Evolutionary conservation across 352 stramenopile genomes (phyloP).

Genomic region (Phytophthora crassamura): DNA sequence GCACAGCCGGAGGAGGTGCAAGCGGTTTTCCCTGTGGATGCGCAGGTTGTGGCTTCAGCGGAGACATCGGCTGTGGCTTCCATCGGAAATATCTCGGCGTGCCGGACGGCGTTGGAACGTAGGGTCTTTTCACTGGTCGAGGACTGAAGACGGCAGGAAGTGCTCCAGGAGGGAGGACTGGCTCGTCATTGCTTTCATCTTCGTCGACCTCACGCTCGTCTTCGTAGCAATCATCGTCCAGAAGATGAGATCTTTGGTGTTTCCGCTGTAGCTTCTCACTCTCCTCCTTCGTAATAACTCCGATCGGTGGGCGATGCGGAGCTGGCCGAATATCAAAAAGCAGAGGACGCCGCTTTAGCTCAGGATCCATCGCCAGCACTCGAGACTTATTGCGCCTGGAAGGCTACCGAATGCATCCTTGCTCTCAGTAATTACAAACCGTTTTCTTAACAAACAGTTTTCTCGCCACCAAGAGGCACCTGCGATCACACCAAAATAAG

Average conservation of each 20-base stretch:
- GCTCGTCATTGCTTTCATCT: background rate
- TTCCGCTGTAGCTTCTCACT: conserved; percentile 46
- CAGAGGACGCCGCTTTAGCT: conserved; percentile 56
- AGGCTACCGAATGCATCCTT: conserved; percentile 10
- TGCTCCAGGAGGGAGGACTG: conserved; percentile 44
- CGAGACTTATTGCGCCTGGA: conserved; percentile 10
- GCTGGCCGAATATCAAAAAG: conserved; percentile 61
- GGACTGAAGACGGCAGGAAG: conserved; percentile 62
- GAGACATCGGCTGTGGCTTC: conserved; percentile 40
- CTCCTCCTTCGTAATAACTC: conserved; percentile 59
- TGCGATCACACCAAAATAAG: background rate
- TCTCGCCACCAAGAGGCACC: conserved; percentile 31
- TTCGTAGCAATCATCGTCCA: conserved; percentile 15
- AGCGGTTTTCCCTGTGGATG: conserved; percentile 16
- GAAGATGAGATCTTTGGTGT: conserved; percentile 12
- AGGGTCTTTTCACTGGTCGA: conserved; percentile 43
- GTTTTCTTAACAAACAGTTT: conserved; percentile 25
- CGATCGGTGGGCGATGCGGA: conserved; percentile 43
- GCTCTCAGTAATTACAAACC: too few species aligned
- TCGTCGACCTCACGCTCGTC: conserved; percentile 22
- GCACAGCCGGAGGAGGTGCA: conserved; percentile 2
- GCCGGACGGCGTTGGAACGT: conserved; percentile 48
- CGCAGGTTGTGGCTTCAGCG: conserved; percentile 11
- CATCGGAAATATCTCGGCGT: conserved; percentile 74
- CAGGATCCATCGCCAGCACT: conserved; percentile 52